A percentile compares a stretch with the other conserved stretches of the same genome.
These are phyloP conservation scores for Ophidiomyces ophidiicola DNA, from an alignment of 2,329 filamentous ascomycete genomes.

Conservation along the genomic window DNA sequence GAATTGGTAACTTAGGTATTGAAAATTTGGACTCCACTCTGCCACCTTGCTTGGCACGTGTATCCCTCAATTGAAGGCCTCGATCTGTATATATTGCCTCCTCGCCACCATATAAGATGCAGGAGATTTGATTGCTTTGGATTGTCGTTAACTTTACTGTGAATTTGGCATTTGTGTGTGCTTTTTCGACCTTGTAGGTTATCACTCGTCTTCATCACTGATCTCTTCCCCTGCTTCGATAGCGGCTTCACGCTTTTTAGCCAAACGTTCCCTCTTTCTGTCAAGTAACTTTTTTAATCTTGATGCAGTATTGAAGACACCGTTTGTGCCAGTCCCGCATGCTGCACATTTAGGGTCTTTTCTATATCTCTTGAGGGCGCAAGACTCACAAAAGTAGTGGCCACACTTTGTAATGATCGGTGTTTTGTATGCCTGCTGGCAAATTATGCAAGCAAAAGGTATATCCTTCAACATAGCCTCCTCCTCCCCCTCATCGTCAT, in stretches of 20 bases:
- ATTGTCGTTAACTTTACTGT: no score
- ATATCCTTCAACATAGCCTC: slow-evolving; percentile 67
- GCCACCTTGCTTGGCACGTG: no score
- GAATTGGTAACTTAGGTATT: no score
- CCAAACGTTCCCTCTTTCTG: slow-evolving; percentile 49
- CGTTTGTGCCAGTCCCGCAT: slow-evolving; percentile 72
- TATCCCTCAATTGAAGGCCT: no score
- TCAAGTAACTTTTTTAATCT: slow-evolving; percentile 69
- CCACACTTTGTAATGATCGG: slow-evolving; percentile 83
- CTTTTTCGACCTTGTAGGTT: no score
- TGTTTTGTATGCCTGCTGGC: slow-evolving; percentile 61
- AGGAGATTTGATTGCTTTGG: no score
- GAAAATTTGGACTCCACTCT: no score
- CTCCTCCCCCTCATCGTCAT: slow-evolving; percentile 55
- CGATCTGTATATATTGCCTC: no score
- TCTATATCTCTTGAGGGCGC: slow-evolving; percentile 73
- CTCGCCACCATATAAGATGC: no score
- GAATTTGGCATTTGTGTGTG: no score
- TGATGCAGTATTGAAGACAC: slow-evolving; percentile 82
- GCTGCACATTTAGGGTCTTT: slow-evolving; percentile 78
- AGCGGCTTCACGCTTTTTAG: slow-evolving; percentile 41
- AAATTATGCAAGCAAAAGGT: slow-evolving; percentile 82
- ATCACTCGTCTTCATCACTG: slow-evolving; percentile 38
- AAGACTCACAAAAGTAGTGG: slow-evolving; percentile 91
- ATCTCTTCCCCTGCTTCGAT: slow-evolving; percentile 43